phyloP scores from a whole-genome alignment of 768 basidiomycete species.

The Mycena vitilis region DNA sequence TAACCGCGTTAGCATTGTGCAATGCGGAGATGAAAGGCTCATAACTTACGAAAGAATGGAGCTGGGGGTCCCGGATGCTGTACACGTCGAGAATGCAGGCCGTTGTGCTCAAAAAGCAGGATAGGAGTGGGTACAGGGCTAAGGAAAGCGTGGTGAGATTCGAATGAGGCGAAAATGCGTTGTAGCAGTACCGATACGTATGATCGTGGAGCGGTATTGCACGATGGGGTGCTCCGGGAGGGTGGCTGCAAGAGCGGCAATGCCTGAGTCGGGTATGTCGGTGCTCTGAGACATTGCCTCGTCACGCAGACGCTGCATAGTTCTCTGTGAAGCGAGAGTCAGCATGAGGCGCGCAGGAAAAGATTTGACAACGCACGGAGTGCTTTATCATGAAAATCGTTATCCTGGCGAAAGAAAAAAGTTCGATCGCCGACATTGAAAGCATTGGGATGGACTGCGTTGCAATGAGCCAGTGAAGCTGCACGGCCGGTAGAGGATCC shows the following conservation, averaged over 20 bases:
- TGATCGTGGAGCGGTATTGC: background rate
- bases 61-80: background rate
- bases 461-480: conserved; percentile 4
- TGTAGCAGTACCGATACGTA: background rate
- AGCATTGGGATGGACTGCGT: background rate
- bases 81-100: background rate
- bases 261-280: background rate
- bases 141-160: too few species aligned
- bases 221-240: background rate
- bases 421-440: background rate
- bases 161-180: too few species aligned
- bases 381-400: background rate
- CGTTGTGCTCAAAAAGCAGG: background rate
- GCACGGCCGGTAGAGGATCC: background rate
- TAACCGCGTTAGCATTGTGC: too few species aligned
- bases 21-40: too few species aligned
- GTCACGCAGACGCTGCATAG: background rate
- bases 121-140: background rate
- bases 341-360: background rate
- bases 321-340: background rate
- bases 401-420: background rate
- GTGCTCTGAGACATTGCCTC: background rate
- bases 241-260: background rate
- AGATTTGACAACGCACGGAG: background rate
- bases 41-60: too few species aligned